Conservation (phyloP, 495 filamentous ascomycete genomes). For the Podospora pseudopauciseta region DNA sequence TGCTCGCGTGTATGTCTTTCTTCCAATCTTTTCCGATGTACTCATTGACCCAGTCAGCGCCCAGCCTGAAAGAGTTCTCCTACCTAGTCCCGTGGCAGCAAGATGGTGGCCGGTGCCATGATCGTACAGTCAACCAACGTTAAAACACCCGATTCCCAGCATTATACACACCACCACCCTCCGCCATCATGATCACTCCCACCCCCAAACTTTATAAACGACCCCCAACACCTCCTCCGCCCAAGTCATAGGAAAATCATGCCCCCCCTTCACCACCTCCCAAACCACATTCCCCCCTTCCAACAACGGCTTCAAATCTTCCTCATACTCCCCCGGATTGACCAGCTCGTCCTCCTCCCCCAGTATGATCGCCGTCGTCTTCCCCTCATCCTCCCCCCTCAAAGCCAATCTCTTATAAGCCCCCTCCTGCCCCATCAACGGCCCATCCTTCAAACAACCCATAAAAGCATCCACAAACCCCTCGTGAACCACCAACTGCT, state of each 20-base stretch:
- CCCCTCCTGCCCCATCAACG: constrained; percentile 46
- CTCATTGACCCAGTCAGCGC: too few species aligned
- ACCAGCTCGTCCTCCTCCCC: constrained; percentile 50
- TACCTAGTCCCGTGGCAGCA: too few species aligned
- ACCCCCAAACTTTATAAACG: constrained; percentile 42
- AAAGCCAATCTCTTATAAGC: constrained; percentile 45
- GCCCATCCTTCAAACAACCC: constrained; percentile 46
- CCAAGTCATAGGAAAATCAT: constrained; percentile 52
- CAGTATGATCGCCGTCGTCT: constrained; percentile 49
- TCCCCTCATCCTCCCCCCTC: constrained; percentile 35
- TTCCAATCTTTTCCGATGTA: too few species aligned
- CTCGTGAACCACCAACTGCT: constrained; percentile 51
- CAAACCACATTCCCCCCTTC: constrained; percentile 40
- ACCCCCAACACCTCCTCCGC: constrained; percentile 35
- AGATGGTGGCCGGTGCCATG: too few species aligned
- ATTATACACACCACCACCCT: too few species aligned
- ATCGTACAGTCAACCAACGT: too few species aligned
- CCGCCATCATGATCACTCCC: background rate
- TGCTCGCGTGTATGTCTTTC: too few species aligned
- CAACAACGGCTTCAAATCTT: constrained; percentile 38
- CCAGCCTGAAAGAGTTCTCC: too few species aligned
- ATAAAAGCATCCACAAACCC: constrained; percentile 55
- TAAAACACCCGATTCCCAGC: too few species aligned
- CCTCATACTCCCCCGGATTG: constrained; percentile 34
- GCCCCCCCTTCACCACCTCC: constrained; percentile 43